Evolutionary conservation across 2,329 filamentous ascomycete species (phyloP), one percentile per base, ranked within the genome.

Genomic region (Fusarium mundagurra): DNA sequence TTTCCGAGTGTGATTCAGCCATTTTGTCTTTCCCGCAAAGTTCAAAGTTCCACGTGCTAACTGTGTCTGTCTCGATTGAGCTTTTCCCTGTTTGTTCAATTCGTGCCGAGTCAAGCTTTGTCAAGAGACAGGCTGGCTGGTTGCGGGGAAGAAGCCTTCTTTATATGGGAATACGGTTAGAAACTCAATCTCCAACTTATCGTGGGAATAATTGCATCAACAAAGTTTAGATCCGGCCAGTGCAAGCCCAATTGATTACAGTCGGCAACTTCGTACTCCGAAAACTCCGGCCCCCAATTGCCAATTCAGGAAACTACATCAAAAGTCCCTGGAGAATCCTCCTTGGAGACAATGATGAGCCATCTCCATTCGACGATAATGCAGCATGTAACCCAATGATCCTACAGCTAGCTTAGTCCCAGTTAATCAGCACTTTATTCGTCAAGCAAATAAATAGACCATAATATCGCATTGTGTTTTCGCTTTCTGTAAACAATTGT

Each of bases 241-340:
- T 39, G 11, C 24, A 22, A n/a, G 12, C 13, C n/a, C n/a, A 27
- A 22, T 27, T 36, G 7, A n/a, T 18, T 22, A 10, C 24, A 54
- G 51, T 13, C 20, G 53, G 36, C 41, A 59, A 59, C 27, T 34
- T 27, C 10, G n/a, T 24, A 45, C 59, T 69, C 71, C 71, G 71
- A 58, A 50, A 72, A 74, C 71, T 64, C 71, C 71, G 59, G n/a
- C 9, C 22, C 29, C 8, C 33, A 45, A 12, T 71, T 68, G 12
- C 71, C 55, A 39, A 2, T 55, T 72, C 45, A 16, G 71, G 71
- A 11, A 61, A 29, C 27, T 39, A 18, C 14, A 12, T 24, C 61
- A 69, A 53, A 71, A 72, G 64, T 71, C 39, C 66, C 54, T 44
- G 39, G 61, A 61, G 33, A 3, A 53, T 43, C 20, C 59, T 71